Base-by-base conservation (phyloP, 768 basidiomycete genomes). In the Lentinula detonsa region DNA sequence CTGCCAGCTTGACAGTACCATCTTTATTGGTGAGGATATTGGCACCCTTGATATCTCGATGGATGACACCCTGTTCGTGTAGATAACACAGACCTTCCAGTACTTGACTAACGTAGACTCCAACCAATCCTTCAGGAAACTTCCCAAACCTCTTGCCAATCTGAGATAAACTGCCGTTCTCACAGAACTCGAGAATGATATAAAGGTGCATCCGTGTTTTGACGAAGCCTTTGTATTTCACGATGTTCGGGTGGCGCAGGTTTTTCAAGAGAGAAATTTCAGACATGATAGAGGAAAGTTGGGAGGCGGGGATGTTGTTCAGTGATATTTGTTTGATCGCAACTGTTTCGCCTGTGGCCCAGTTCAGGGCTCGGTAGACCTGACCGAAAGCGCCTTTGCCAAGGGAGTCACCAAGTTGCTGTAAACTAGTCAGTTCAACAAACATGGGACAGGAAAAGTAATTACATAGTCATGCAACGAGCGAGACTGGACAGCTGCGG, bases 1-100 rank as follows among this genome's bases (percentile, higher is more conserved):
- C 97, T 11, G 97, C 97, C n/a, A 99, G 82, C 74, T 98, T 99
- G 62, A 99, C 95, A 21, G 88, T 90, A 6, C 97, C 97, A 76
- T 98, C 96, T 75, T 99, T 99, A 72, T 97, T 98, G 18, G 97
- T 98, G 49, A 99, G 79, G 69, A 99, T 97, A 65, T 99, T 99
- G 13, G 97, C 96, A 39, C 97, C 97, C 72, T 99, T 99, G 78
- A 99, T 98, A 68, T 99, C 97, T 35, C 97, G 84, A 72, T 99
- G 97, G 67, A 99, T 98, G 63, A 99, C 97, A 79, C 97, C 97
- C 77, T 98, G 96, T 66, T 98, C 96, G 70, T 99, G 97, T 18
- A 99, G 85, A 71, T 99, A 99, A 52, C 95, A 88, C 37, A 99
- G 81, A 1, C 97, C 97, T 68, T 96, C 91, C 34, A 99, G 81